These are phyloP conservation scores for Fusarium denticulatum DNA, from an alignment of 2,329 filamentous ascomycete species.

Conservation along the genomic window DNA sequence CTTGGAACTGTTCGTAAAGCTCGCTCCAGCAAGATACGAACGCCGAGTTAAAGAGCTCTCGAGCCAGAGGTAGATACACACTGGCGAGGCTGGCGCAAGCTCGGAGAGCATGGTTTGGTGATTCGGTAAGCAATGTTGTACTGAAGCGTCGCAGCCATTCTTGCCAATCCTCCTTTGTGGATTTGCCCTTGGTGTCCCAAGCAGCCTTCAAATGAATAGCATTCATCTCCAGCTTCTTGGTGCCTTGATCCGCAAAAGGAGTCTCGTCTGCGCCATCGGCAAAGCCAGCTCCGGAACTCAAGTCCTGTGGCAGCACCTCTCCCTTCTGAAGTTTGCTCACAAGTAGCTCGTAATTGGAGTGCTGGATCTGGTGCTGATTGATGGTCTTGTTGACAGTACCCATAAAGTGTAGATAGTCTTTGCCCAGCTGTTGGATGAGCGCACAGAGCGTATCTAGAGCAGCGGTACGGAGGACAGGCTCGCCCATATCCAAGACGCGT, in stretches of 20 bases:
- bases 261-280: constrained; percentile 81
- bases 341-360: constrained; percentile 91
- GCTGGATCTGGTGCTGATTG: constrained; percentile 80
- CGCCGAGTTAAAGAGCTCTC: constrained; percentile 96
- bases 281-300: constrained; percentile 87
- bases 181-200: constrained; percentile 97
- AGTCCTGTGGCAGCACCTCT: constrained; percentile 92
- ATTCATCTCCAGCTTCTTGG: constrained; percentile 96
- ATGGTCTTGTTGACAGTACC: constrained; percentile 91
- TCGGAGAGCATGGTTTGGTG: constrained; percentile 91
- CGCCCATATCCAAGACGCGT: constrained; percentile 78
- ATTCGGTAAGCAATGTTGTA: constrained; percentile 93
- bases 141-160: constrained; percentile 98
- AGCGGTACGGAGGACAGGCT: constrained; percentile 78
- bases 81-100: constrained; percentile 93
- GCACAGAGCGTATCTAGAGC: constrained; percentile 95
- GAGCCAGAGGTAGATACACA: constrained; percentile 89
- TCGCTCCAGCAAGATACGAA: constrained; percentile 99
- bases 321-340: constrained; percentile 94
- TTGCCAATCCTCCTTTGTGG: constrained; percentile 98
- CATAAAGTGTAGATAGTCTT: constrained; percentile 94
- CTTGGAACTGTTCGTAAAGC: constrained; percentile 94
- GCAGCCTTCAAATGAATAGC: constrained; percentile 96
- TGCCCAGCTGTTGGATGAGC: constrained; percentile 93
- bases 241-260: constrained; percentile 82